Conservation (phyloP, 768 basidiomycete genomes). For the Pholiota conissans region DNA sequence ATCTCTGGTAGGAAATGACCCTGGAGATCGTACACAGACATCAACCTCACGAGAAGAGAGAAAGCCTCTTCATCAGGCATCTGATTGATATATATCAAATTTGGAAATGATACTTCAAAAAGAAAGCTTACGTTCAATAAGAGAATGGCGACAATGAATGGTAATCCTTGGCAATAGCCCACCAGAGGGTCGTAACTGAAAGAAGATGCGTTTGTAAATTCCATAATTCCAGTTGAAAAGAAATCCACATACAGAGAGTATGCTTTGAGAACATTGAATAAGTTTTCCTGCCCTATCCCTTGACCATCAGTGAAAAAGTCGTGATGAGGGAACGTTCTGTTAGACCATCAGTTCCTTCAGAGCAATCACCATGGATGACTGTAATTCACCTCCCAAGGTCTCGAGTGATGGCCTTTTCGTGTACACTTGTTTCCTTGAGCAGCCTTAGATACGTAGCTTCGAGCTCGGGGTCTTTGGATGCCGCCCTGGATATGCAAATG, state of each 20-base stretch:
- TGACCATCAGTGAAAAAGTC: conserved; percentile 94
- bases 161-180: conserved; percentile 96
- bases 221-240: background rate
- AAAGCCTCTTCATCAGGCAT: conserved; percentile 99
- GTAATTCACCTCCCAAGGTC: conserved; percentile 77
- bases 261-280: conserved; percentile 97
- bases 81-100: conserved; percentile 40
- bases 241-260: conserved; percentile 75
- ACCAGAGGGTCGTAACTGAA: conserved; percentile 86
- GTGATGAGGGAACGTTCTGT: conserved; percentile 94
- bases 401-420: conserved; percentile 92
- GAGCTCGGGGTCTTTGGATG: conserved; percentile 87
- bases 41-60: conserved; percentile 88
- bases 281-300: conserved; percentile 94
- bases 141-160: conserved; percentile 93
- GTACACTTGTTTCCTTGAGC: conserved; percentile 79
- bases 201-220: background rate
- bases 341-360: conserved; percentile 3
- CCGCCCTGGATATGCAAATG: conserved; percentile 56
- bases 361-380: conserved; percentile 11
- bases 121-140: conserved; percentile 73
- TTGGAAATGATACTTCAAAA: background rate
- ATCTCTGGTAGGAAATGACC: conserved; percentile 99
- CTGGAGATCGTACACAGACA: conserved; percentile 95
- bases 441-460: conserved; percentile 82